phyloP scores from a whole-genome alignment of 805 yeast genomes.

The Sugiyamaella valdiviana region DNA sequence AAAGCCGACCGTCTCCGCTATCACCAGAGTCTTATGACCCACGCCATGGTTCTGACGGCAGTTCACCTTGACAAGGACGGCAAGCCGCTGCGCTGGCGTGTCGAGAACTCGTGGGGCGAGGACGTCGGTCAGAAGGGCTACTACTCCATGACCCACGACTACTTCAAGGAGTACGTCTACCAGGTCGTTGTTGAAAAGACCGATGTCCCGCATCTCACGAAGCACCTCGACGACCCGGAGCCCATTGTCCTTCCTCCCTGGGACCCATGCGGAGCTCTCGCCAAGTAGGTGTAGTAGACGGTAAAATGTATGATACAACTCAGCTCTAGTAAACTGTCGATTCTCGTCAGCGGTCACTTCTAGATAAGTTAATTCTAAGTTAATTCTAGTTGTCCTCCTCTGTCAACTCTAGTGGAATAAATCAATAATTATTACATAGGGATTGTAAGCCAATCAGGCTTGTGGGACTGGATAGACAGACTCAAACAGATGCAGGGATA shows the following conservation, averaged over 20 bases:
- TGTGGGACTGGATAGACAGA: neutral
- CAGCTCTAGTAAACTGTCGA: no score
- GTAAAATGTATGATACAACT: neutral
- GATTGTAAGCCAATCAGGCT: no score
- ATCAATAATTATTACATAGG: neutral
- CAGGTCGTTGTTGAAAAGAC: slow-evolving; percentile 58
- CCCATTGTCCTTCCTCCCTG: slow-evolving; percentile 63
- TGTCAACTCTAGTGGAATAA: neutral
- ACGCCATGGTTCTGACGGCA: slow-evolving; percentile 82
- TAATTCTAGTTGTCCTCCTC: neutral
- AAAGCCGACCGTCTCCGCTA: slow-evolving; percentile 68
- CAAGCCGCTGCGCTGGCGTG: slow-evolving; percentile 60
- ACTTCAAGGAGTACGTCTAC: slow-evolving; percentile 67
- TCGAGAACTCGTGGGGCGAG: slow-evolving; percentile 74
- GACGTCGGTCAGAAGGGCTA: slow-evolving; percentile 62
- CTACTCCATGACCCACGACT: slow-evolving; percentile 65
- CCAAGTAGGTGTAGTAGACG: slow-evolving; percentile 25
- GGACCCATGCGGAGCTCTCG: slow-evolving; percentile 78
- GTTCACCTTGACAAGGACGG: slow-evolving; percentile 63
- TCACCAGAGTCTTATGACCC: slow-evolving; percentile 76
- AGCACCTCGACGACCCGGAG: slow-evolving; percentile 36
- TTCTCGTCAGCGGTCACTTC: no score
- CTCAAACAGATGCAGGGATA: slow-evolving; percentile 1
- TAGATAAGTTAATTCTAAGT: no score
- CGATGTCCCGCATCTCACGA: slow-evolving; percentile 40